phyloP scores from a whole-genome alignment of 805 yeast species.

The Wickerhamiella parazyma region DNA sequence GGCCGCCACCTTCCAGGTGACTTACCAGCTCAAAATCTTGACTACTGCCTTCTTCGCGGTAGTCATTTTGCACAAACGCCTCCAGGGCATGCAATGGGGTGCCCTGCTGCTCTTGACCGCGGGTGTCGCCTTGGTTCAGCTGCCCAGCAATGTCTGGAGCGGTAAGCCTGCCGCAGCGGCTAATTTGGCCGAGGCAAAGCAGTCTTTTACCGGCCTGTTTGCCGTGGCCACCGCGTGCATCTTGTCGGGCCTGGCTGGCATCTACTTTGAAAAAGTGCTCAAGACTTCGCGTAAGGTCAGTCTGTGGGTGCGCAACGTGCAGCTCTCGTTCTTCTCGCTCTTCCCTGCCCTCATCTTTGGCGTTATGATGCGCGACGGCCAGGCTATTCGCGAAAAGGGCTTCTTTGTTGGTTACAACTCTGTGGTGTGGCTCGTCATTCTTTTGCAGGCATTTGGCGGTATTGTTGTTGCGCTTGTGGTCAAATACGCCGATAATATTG shows the following conservation, averaged over 20 bases:
- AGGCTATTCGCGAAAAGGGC: slow-evolving; percentile 25
- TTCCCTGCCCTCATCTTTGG: slow-evolving; percentile 30
- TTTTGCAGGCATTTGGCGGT: slow-evolving; percentile 31
- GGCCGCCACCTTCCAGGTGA: slow-evolving; percentile 33
- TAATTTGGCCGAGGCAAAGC: not conserved
- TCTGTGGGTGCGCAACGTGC: slow-evolving; percentile 31
- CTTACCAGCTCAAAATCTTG: slow-evolving; percentile 32
- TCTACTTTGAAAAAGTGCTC: slow-evolving; percentile 31
- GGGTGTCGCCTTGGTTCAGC: slow-evolving; percentile 31
- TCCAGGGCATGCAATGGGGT: slow-evolving; percentile 27
- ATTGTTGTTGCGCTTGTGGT: slow-evolving; percentile 32
- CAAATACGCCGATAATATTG: slow-evolving; percentile 32
- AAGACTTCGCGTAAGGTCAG: slow-evolving; percentile 27
- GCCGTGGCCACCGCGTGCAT: slow-evolving; percentile 30
- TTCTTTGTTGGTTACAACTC: slow-evolving; percentile 30
- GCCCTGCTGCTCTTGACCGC: slow-evolving; percentile 27
- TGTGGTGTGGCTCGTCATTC: slow-evolving; percentile 28
- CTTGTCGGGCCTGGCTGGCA: slow-evolving; percentile 31
- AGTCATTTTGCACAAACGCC: slow-evolving; percentile 25
- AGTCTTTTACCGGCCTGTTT: slow-evolving; percentile 20
- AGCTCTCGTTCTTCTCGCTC: slow-evolving; percentile 28
- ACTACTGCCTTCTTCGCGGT: slow-evolving; percentile 33
- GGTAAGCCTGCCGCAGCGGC: not conserved
- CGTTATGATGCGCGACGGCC: slow-evolving; percentile 26
- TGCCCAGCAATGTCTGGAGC: slow-evolving; percentile 22